A percentile compares a stretch with the other conserved stretches of the same genome.
Conservation (phyloP, 768 basidiomycete species). For the Panaeolus cyanescens region DNA sequence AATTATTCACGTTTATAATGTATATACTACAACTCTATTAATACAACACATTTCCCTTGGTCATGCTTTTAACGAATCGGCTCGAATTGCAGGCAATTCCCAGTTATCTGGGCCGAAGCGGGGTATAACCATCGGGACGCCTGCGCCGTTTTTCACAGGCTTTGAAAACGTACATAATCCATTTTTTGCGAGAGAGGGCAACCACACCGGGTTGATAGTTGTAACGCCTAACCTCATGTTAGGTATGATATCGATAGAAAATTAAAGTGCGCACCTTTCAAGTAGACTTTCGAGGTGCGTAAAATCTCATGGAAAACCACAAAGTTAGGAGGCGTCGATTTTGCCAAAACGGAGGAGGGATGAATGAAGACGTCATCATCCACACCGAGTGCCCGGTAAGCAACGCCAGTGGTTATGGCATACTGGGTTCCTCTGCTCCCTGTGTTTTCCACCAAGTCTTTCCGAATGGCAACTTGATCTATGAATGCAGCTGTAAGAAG, state of each 20-base stretch:
- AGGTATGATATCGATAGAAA: neutral
- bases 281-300: constrained; percentile 69
- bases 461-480: constrained; percentile 92
- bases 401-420: constrained; percentile 74
- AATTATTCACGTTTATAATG: constrained; percentile 14
- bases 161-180: constrained; percentile 89
- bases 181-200: constrained; percentile 76
- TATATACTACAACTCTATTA: constrained; percentile 3
- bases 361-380: constrained; percentile 91
- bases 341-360: constrained; percentile 80
- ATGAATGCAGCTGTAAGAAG: constrained; percentile 88
- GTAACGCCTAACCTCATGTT: constrained; percentile 61
- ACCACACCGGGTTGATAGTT: constrained; percentile 85
- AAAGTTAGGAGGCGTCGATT: constrained; percentile 78
- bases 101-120: constrained; percentile 85
- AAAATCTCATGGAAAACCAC: constrained; percentile 84
- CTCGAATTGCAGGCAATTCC: constrained; percentile 79
- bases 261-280: constrained; percentile 65
- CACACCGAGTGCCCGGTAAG: constrained; percentile 82
- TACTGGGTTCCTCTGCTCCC: constrained; percentile 65
- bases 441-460: constrained; percentile 71
- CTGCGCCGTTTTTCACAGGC: constrained; percentile 68
- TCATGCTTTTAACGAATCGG: constrained; percentile 18
- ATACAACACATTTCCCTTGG: constrained; percentile 10
- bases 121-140: constrained; percentile 76